These are phyloP conservation scores for Mucor circinelloides DNA, from an alignment of 371 early-diverging fungal genomes.

Conservation along the genomic window DNA sequence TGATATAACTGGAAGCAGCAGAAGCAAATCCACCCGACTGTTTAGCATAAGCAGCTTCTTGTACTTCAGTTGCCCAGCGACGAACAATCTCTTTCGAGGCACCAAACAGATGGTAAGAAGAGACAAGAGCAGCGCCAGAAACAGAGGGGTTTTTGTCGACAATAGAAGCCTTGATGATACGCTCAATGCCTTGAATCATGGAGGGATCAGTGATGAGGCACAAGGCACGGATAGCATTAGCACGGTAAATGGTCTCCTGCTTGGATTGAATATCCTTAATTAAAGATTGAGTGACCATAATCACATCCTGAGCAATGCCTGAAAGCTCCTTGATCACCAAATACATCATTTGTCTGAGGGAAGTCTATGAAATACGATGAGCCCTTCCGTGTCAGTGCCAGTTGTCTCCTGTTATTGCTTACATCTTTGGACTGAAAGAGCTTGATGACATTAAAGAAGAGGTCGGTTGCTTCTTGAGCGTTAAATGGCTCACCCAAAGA, in stretches of 20 bases:
- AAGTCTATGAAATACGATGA: conserved; percentile 55
- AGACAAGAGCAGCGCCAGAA: conserved; percentile 92
- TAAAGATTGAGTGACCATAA: conserved; percentile 95
- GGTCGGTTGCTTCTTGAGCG: conserved; percentile 93
- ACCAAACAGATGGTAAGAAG: conserved; percentile 84
- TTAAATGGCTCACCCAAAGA: conserved; percentile 89
- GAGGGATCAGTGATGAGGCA: conserved; percentile 94
- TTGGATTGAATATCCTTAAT: conserved; percentile 97
- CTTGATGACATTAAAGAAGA: conserved; percentile 97
- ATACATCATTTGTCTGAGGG: conserved; percentile 95
- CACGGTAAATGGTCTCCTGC: conserved; percentile 86
- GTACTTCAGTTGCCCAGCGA: conserved; percentile 90
- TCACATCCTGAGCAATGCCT: conserved; percentile 91
- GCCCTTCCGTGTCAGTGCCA: neutral
- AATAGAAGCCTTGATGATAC: conserved; percentile 95
- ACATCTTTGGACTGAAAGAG: conserved; percentile 97
- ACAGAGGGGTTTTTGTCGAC: conserved; percentile 93
- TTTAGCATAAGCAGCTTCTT: conserved; percentile 85
- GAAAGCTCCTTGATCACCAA: conserved; percentile 96
- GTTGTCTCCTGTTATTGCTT: conserved; percentile 24
- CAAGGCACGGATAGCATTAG: conserved; percentile 95
- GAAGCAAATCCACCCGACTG: conserved; percentile 54
- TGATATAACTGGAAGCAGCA: conserved; percentile 58
- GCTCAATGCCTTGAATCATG: conserved; percentile 94
- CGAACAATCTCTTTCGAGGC: conserved; percentile 83